Percentiles rank a stretch among this genome's conserved stretches.
phyloP scores from a whole-genome alignment of 441 rosid genomes.

The Brassica balearica region DNA sequence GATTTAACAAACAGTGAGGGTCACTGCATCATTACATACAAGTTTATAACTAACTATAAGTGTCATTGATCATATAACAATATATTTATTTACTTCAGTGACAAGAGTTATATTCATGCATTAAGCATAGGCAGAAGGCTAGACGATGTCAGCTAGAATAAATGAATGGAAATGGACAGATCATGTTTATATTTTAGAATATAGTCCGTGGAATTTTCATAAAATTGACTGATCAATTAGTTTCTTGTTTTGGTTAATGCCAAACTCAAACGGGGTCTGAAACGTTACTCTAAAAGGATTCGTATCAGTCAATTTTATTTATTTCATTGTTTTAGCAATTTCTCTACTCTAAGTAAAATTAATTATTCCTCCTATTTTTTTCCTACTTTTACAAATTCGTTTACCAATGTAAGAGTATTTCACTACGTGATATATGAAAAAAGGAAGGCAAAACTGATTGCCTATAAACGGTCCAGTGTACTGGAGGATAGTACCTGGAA shows the following conservation, averaged over 20 bases:
- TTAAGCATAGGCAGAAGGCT: slow-evolving; percentile 19
- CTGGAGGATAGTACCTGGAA: slow-evolving; percentile 28
- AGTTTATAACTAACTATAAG: neutral
- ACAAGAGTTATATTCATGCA: slow-evolving; percentile 29
- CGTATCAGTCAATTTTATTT: slow-evolving; percentile 20
- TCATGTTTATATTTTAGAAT: slow-evolving; percentile 24
- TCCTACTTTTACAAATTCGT: slow-evolving; percentile 18
- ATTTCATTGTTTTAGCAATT: slow-evolving; percentile 37
- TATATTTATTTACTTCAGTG: neutral
- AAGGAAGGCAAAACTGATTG: slow-evolving; percentile 11
- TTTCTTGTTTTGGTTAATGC: slow-evolving; percentile 35
- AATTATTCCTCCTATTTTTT: slow-evolving; percentile 26
- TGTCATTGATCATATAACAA: neutral
- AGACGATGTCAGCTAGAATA: slow-evolving; percentile 41
- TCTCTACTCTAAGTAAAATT: slow-evolving; percentile 27
- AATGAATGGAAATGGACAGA: slow-evolving; percentile 43
- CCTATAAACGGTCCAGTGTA: slow-evolving; percentile 25
- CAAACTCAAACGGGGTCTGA: slow-evolving; percentile 33
- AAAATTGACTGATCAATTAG: slow-evolving; percentile 33
- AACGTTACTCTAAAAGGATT: slow-evolving; percentile 30
- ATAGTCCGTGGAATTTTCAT: slow-evolving; percentile 28
- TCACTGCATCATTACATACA: neutral
- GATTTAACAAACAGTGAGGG: neutral
- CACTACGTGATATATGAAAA: neutral
- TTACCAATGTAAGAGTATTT: neutral